Base-by-base conservation (phyloP, 2,329 filamentous ascomycete species). In the Ceratocystis albifundus region DNA sequence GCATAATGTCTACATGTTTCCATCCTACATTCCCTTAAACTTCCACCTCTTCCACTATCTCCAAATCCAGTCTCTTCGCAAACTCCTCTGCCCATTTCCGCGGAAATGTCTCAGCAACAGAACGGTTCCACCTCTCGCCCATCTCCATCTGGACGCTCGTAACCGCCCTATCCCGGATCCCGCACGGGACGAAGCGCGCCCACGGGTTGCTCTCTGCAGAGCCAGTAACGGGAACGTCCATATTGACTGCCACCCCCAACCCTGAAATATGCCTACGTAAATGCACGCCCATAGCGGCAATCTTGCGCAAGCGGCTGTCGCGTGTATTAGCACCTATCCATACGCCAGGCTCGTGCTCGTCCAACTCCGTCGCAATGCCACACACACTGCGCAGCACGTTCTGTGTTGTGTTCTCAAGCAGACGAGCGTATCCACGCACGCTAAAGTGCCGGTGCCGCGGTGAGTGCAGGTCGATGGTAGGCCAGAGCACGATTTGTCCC, bases 241-340 rank as follows among this genome's bases (percentile, higher is more conserved):
- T 76, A 79, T 96, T 90, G 74, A 96, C 74, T 1, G 89, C 92
- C 44, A 96, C 80, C 5, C 94, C 94, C 74, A 95, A 88, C 68
- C 87, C 89, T 28, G 87, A 91, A 46, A 97, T 82, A 75, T 95
- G 86, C 59, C 93, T 80, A 15, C 91, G 80, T 69, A 96, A 82
- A 77, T 97, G 92, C n/a, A 99, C 90, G 0, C 94, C 94, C 53
- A 97, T 78, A 0, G 92, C 91, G 0, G 90, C 90, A 70, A 99
- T 91, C 79, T 97, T 99, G 71, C 81, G 70, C 68, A 67, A 69
- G 71, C 70, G 17, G 71, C 68, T 8, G 71, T 71, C 67, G 69
- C 62, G 74, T 59, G 17, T 61, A 44, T 61, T 41, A 6, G 46
- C 50, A 25, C 25, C 62, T 69, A 87, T 80, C 92, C 92, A 96